Base-by-base conservation (phyloP, 108 stramenopile genomes). In the Fragilaria crotonensis region DNA sequence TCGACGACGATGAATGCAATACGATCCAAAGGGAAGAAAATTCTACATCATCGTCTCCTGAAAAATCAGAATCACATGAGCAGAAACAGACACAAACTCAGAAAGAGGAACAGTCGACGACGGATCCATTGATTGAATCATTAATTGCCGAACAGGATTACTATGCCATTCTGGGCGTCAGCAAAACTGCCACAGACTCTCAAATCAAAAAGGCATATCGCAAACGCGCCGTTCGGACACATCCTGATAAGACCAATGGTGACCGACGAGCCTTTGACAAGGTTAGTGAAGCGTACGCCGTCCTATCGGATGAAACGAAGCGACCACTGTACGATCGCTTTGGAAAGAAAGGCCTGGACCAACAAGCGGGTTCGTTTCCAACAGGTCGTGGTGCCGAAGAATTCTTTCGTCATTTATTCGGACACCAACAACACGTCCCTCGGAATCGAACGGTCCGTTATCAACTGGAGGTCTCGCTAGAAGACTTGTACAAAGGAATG, bases 231-330 rank as follows among this genome's bases (percentile, higher is more conserved):
- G 76, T 95, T 5, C 62, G 76, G 52, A 95, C 91, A 7, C 97
- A 98, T 58, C 95, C 97, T 1, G 97, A 98, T 70, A 98, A 98
- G 73, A 66, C 78, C 4, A 82, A 86, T 32, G 75, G 74, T 32
- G 83, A 86, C 64, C 70, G 88, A 45, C 31, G 72, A 11, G 88
- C 82, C 26, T 97, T 99, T 68, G 94, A 97, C 62, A 87, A 94
- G 45, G 93, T 97, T 17, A 71, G 84, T 14, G 83, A 95, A 65
- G 96, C 96, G 11, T 97, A 96, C 70, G 96, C 96, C 41, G 86
- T 99, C 0, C 60, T 99, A n/a, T 75, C 83, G 44, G 95, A 93
- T 80, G 77, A 83, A 28, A 73, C 66, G 14, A 96, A 95, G 68
- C 82, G 95, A 1, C 68, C 78, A 17, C n/a, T 94, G 5, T 98